A percentile compares a stretch with the other conserved stretches of the same genome.
phyloP scores from a whole-genome alignment of 306 rosid species.

The Inga leiocalycina region DNA sequence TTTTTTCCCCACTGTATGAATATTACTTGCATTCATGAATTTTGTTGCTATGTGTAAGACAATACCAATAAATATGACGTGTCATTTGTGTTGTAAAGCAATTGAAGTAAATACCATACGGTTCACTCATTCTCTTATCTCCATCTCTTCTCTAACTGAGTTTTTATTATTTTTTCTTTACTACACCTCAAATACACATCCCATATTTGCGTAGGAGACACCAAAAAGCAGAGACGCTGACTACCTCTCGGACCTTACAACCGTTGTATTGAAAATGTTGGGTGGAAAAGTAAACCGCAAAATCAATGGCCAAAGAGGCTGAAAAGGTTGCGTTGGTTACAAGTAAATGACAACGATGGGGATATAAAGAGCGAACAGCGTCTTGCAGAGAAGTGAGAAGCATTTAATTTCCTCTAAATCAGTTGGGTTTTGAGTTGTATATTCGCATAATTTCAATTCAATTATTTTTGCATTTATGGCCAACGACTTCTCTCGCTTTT shows the following conservation, averaged over 20 bases:
- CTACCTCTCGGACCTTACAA: neutral
- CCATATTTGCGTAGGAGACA: neutral
- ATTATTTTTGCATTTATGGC: constrained; percentile 36
- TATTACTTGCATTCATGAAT: too few relatives aligned
- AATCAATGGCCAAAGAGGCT: neutral
- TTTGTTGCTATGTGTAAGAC: too few relatives aligned
- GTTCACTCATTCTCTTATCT: too few relatives aligned
- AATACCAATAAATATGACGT: too few relatives aligned
- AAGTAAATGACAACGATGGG: constrained; percentile 22
- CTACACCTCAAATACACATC: neutral
- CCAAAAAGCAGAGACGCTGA: neutral
- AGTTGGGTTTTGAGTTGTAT: constrained; percentile 37
- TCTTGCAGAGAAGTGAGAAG: constrained; percentile 19
- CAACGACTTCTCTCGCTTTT: constrained; percentile 38
- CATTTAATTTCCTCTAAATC: constrained; percentile 44
- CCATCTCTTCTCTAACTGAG: too few relatives aligned
- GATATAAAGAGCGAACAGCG: neutral
- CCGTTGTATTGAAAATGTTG: neutral
- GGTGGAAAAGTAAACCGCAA: neutral
- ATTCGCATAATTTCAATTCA: constrained; percentile 23
- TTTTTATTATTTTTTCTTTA: too few relatives aligned
- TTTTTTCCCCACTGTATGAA: too few relatives aligned
- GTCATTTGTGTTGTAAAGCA: too few relatives aligned
- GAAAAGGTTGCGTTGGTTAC: neutral
- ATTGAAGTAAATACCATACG: too few relatives aligned